Conservation (phyloP, 1,284 basidiomycete species). For the Sporisorium reilianum region DNA sequence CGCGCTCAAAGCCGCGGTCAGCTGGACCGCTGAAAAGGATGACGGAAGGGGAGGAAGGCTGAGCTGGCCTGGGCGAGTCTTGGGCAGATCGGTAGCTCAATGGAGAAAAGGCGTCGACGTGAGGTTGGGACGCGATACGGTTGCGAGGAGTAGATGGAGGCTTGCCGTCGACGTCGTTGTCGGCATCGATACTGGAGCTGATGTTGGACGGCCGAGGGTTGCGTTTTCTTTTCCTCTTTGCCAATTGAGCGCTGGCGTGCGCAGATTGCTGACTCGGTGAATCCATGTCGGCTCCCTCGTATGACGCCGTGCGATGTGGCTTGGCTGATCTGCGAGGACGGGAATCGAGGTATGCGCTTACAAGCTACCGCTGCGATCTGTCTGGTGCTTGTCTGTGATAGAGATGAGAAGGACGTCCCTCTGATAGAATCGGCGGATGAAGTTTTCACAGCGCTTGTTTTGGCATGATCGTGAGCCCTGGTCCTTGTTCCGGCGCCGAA, state of each 20-base stretch:
- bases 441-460: background rate
- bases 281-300: background rate
- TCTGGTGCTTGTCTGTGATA: background rate
- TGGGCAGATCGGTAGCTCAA: conserved; percentile 24
- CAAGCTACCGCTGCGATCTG: background rate
- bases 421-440: background rate
- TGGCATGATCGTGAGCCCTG: background rate
- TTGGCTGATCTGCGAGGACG: background rate
- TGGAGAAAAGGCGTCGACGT: conserved; percentile 23
- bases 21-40: conserved; percentile 42
- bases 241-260: conserved; percentile 1
- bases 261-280: background rate
- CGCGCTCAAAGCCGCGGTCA: conserved; percentile 35
- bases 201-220: conserved; percentile 2
- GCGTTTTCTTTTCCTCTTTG: background rate
- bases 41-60: conserved; percentile 31
- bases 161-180: conserved; percentile 4
- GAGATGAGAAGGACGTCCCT: background rate
- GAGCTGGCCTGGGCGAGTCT: conserved; percentile 16
- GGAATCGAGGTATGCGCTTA: background rate
- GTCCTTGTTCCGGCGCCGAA: background rate
- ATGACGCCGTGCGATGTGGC: background rate
- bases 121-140: conserved; percentile 10
- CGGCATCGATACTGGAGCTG: background rate
- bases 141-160: conserved; percentile 29